Conservation (phyloP, 257 asterid genomes). For the Orobanche coerulescens region DNA sequence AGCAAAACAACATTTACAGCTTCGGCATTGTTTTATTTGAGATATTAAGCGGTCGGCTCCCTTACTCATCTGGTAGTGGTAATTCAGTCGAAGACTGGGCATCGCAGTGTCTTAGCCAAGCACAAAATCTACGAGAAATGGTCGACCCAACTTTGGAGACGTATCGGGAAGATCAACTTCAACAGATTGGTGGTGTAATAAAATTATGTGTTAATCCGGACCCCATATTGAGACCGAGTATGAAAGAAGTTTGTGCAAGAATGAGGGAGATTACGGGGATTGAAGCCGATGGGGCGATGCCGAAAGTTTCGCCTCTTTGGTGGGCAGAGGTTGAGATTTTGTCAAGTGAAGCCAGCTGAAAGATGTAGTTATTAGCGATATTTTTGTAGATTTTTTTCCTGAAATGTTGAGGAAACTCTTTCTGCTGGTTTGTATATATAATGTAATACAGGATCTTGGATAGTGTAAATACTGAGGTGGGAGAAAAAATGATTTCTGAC, state of each 20-base stretch:
- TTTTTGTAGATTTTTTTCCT: neutral
- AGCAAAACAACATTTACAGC: slow-evolving; percentile 52
- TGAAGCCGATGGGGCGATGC: slow-evolving; percentile 61
- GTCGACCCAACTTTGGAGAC: slow-evolving; percentile 60
- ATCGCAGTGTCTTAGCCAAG: slow-evolving; percentile 46
- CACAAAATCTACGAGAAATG: slow-evolving; percentile 28
- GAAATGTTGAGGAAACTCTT: neutral
- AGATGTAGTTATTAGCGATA: neutral
- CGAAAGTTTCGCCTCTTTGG: slow-evolving; percentile 72
- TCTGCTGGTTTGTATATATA: neutral
- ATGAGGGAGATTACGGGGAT: slow-evolving; percentile 65
- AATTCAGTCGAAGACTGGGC: slow-evolving; percentile 53
- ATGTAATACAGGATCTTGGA: neutral
- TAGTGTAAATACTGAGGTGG: neutral
- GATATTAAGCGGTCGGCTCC: slow-evolving; percentile 69
- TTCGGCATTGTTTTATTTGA: slow-evolving; percentile 65
- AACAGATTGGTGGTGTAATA: slow-evolving; percentile 42
- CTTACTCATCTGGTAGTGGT: slow-evolving; percentile 43
- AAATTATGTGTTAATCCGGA: slow-evolving; percentile 45
- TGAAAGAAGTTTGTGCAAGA: slow-evolving; percentile 40
- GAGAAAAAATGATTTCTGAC: too few species aligned
- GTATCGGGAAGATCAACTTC: slow-evolving; percentile 39
- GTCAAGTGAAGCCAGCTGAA: slow-evolving; percentile 32
- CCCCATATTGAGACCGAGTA: slow-evolving; percentile 39
- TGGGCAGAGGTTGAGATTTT: slow-evolving; percentile 90